Evolutionary conservation across 495 filamentous ascomycete species (phyloP).

Genomic region (Penicillium waksmanii): DNA sequence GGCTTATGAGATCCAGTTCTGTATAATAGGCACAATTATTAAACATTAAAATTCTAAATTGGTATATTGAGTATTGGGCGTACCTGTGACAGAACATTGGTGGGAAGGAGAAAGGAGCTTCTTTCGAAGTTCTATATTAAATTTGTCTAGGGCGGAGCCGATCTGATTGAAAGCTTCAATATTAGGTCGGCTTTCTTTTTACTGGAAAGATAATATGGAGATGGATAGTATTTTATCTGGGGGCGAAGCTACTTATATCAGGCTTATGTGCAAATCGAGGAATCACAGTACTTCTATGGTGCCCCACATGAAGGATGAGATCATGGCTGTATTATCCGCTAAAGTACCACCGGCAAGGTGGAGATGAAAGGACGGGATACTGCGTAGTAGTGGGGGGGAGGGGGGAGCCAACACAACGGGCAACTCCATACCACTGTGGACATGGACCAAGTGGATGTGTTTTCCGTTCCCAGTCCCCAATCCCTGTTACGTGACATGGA

Average conservation of each 20-base stretch:
- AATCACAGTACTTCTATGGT: background rate
- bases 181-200: too few relatives aligned
- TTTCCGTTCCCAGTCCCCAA: background rate
- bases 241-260: too few relatives aligned
- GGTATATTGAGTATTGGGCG: background rate
- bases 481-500: background rate
- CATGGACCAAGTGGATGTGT: background rate
- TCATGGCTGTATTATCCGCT: background rate
- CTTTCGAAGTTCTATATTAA: too few relatives aligned
- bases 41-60: background rate
- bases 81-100: background rate
- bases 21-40: background rate
- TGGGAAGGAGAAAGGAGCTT: background rate
- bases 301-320: background rate
- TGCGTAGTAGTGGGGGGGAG: too few relatives aligned
- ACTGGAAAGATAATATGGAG: too few relatives aligned
- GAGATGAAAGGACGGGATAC: background rate
- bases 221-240: too few relatives aligned
- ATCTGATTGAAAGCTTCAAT: too few relatives aligned
- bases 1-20: background rate
- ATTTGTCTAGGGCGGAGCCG: too few relatives aligned
- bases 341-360: background rate
- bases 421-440: too few relatives aligned
- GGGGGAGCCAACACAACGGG: background rate
- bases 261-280: too few relatives aligned